Base-by-base conservation (phyloP, 2,329 filamentous ascomycete genomes). In the Calonectria naviculata region DNA sequence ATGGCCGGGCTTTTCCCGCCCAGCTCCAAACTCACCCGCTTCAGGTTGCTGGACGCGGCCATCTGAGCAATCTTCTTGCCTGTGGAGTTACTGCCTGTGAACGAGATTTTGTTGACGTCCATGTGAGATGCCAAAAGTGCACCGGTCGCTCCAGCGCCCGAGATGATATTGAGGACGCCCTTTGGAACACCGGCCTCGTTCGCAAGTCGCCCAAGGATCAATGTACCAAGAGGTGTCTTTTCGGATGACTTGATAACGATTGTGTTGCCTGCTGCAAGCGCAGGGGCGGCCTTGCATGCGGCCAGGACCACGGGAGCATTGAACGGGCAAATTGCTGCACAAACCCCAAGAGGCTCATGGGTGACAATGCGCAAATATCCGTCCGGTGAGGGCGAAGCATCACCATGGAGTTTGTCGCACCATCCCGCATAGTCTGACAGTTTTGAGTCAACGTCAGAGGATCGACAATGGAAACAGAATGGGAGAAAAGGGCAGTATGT, bases 1-100 rank as follows among this genome's bases (percentile, higher is more conserved):
- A 63, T 44, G 28, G 60, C 60, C 4, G 60, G 60, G 44, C 38
- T 63, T 19, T 63, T 63, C 1, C 60, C 60, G 15, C 60, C 60
- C n/a, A 44, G 21, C 28, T 63, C 60, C 17, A 63, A 26, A n/a
- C 41, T 24, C 17, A 63, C 60, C 8, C 60, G 42, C 28, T 63
- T 63, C 42, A 63, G 4, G 28, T 63, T 63, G 38, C 60, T 63
- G 5, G 38, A n/a, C 12, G 41, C 60, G 19, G 60, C 60, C 38
- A 42, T 44, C n/a, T 63, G 29, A 5, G 38, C 28, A 46, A 63
- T 47, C 31, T 44, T 31, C 42, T 63, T 46, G 17, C 60, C 60
- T 0, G 60, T 44, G 4, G 8, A 7, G 5, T 29, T 63, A 26
- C 36, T 44, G 29, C 60, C 60, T 17, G 60, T 63, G 15, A 63